Evolutionary conservation across 2,329 filamentous ascomycete species (phyloP).

Genomic region (Chrysoporthe puriensis): DNA sequence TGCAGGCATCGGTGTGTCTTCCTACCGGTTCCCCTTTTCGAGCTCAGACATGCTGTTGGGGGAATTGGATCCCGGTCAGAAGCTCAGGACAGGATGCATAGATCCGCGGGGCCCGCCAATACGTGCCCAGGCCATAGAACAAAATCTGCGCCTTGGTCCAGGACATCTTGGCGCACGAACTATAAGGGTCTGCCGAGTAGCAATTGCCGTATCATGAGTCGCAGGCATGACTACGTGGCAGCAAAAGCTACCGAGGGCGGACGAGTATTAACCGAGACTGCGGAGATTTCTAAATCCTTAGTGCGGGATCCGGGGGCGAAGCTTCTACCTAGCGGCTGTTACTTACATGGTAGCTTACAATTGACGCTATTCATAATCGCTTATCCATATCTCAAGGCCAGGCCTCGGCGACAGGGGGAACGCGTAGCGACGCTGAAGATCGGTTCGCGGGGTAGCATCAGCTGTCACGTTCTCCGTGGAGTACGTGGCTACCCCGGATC

Average conservation of each 20-base stretch:
- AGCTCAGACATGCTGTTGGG: neutral
- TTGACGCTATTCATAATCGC: neutral
- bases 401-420: neutral
- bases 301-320: neutral
- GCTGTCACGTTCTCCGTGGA: neutral
- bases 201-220: neutral
- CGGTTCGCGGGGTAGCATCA: neutral
- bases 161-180: neutral
- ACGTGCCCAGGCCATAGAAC: neutral
- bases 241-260: neutral
- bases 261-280: neutral
- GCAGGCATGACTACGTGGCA: neutral
- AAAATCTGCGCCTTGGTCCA: neutral
- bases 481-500: neutral
- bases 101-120: neutral
- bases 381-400: neutral
- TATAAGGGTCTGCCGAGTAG: neutral
- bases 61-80: neutral
- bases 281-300: neutral
- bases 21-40: neutral
- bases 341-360: neutral
- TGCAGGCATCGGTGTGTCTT: neutral
- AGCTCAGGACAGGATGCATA: neutral
- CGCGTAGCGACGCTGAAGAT: neutral
- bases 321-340: neutral